Percentiles rank a stretch among this genome's conserved stretches.
These are phyloP conservation scores for Echeveria elegans DNA, from an alignment of 164 flowering plant species.

Conservation along the genomic window DNA sequence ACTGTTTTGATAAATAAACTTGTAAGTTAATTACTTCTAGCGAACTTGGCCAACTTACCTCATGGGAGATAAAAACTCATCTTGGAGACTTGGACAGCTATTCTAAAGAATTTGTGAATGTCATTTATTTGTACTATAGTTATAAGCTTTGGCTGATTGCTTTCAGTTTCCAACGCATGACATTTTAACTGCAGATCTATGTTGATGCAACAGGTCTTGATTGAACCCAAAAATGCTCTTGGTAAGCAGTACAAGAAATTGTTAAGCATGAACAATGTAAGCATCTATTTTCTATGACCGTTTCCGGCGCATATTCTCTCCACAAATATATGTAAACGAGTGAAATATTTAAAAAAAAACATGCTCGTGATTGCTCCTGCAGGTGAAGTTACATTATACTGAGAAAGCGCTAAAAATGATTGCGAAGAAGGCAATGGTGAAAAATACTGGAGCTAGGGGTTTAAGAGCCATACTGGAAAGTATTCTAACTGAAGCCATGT, in stretches of 20 bases:
- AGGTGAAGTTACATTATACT: conserved; percentile 90
- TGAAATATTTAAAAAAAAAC: not conserved
- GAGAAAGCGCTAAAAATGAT: conserved; percentile 69
- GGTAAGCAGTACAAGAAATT: conserved; percentile 94
- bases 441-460: conserved; percentile 97
- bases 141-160: not conserved
- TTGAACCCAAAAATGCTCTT: conserved; percentile 94
- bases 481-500: conserved; percentile 93
- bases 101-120: not conserved
- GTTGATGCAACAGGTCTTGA: conserved; percentile 55
- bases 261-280: conserved; percentile 89
- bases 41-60: not conserved
- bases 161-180: not conserved
- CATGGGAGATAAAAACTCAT: not conserved
- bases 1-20: not conserved
- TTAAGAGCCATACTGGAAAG: conserved; percentile 76
- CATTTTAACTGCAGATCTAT: conserved; percentile 10
- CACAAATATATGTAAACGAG: not conserved
- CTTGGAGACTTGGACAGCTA: not conserved
- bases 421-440: conserved; percentile 78
- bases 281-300: conserved; percentile 16
- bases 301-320: not conserved
- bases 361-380: conserved; percentile 14
- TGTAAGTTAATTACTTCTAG: not conserved
- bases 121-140: not conserved